Evolutionary conservation across 192 early-diverging fungal genomes (phyloP).

Genomic region (Mortierella antarctica): DNA sequence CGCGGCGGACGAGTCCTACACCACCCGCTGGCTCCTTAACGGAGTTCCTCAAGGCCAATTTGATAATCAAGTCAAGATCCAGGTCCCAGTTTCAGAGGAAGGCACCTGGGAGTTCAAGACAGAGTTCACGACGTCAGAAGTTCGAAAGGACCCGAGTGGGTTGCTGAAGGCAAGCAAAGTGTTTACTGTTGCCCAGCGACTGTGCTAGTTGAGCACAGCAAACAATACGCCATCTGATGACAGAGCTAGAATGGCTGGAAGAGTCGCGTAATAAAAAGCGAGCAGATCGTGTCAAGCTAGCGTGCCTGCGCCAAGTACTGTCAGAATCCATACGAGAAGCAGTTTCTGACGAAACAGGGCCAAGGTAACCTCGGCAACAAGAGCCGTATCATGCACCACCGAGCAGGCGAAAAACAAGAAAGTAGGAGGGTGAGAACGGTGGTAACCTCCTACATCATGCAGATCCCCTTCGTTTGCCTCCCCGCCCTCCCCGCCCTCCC

Average conservation of each 20-base stretch:
- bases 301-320: background rate
- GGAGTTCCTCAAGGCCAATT: constrained; percentile 33
- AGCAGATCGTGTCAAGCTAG: background rate
- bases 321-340: too few species aligned
- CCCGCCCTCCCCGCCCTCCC: too few species aligned
- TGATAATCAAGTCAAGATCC: constrained; percentile 37
- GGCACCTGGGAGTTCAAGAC: constrained; percentile 62
- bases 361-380: too few species aligned
- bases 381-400: too few species aligned
- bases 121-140: constrained; percentile 55
- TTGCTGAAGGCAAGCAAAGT: constrained; percentile 52
- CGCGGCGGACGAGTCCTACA: constrained; percentile 47
- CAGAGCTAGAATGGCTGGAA: background rate
- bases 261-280: background rate
- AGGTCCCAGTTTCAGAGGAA: constrained; percentile 23
- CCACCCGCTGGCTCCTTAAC: constrained; percentile 52
- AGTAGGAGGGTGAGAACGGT: too few species aligned
- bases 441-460: too few species aligned
- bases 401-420: too few species aligned
- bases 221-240: background rate
- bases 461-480: too few species aligned
- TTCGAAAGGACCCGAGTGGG: constrained; percentile 57
- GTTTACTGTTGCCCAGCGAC: constrained; percentile 37
- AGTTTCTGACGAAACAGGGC: too few species aligned
- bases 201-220: constrained; percentile 1